Percentiles rank a stretch among this genome's conserved stretches.
phyloP scores from a whole-genome alignment of 2,329 filamentous ascomycete species.

The Apiospora kogelbergensis region DNA sequence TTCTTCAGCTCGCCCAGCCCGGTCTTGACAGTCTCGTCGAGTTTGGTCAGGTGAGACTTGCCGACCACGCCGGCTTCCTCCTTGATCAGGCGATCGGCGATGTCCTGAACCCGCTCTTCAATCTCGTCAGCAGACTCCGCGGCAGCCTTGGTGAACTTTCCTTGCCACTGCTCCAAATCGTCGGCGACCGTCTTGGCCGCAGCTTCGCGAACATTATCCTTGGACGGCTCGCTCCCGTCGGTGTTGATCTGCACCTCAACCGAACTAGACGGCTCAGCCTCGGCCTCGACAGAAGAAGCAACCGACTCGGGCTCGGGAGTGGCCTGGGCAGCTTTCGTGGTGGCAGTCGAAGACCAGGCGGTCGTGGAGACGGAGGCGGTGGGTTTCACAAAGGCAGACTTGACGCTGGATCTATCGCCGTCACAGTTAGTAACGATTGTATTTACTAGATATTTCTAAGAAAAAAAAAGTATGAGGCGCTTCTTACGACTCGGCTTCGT shows the following conservation, averaged over 20 bases:
- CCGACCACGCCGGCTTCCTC: conserved; percentile 67
- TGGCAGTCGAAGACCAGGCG: conserved; percentile 23
- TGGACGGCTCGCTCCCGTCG: conserved; percentile 38
- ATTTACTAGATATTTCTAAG: background rate
- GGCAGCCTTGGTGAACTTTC: conserved; percentile 81
- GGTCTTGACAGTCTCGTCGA: conserved; percentile 65
- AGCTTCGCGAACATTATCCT: conserved; percentile 55
- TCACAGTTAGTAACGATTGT: background rate
- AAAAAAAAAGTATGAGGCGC: conserved; percentile 1
- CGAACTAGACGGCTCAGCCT: conserved; percentile 24
- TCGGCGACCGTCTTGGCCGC: conserved; percentile 68
- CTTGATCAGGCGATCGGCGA: conserved; percentile 54
- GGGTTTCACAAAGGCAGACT: conserved; percentile 40
- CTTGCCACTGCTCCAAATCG: conserved; percentile 84
- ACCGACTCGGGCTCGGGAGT: conserved; percentile 24
- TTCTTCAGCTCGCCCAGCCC: conserved; percentile 67
- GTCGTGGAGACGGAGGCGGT: conserved; percentile 22
- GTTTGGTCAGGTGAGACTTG: conserved; percentile 63
- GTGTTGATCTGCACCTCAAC: conserved; percentile 21
- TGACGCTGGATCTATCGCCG: conserved; percentile 19
- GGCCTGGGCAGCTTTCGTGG: conserved; percentile 21
- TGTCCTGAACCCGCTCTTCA: conserved; percentile 65
- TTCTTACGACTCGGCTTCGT: conserved; percentile 35
- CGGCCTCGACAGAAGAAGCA: conserved; percentile 16
- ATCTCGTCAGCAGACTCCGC: conserved; percentile 78